Evolutionary conservation across 441 rosid genomes (phyloP).

Genomic region (Jatropha podagrica): DNA sequence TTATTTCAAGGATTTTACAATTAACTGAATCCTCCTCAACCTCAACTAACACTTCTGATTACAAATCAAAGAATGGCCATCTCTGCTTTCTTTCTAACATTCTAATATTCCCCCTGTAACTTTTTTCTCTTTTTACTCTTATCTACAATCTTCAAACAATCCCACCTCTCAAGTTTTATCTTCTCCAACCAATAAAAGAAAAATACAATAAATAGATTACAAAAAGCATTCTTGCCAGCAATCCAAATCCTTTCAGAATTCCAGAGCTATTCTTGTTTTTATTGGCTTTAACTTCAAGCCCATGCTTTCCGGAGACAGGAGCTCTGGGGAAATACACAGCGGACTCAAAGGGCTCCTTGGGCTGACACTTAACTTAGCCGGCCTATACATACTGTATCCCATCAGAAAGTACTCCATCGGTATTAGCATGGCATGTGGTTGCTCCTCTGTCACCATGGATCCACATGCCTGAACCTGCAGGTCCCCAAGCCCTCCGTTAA

Average conservation of each 20-base stretch:
- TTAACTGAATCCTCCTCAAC: constrained; percentile 23
- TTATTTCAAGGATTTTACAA: constrained; percentile 42
- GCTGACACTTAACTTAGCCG: constrained; percentile 59
- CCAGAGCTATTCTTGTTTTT: constrained; percentile 56
- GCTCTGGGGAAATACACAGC: constrained; percentile 80
- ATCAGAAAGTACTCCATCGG: constrained; percentile 89
- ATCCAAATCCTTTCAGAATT: constrained; percentile 25
- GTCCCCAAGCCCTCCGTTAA: constrained; percentile 3
- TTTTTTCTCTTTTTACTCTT: constrained; percentile 22
- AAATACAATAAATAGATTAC: constrained; percentile 27
- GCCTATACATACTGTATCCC: constrained; percentile 78
- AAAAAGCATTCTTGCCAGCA: constrained; percentile 17
- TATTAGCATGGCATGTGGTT: constrained; percentile 94
- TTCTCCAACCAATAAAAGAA: constrained; percentile 24
- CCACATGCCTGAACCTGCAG: constrained; percentile 95
- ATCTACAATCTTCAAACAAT: constrained; percentile 40
- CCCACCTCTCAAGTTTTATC: constrained; percentile 2
- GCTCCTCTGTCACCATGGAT: constrained; percentile 95
- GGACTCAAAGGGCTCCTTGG: constrained; percentile 94
- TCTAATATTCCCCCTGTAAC: constrained; percentile 26
- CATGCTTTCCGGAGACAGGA: constrained; percentile 98
- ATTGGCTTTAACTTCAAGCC: constrained; percentile 95
- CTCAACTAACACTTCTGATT: constrained; percentile 24
- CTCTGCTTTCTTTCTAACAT: constrained; percentile 36
- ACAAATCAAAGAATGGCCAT: constrained; percentile 45